phyloP scores from a whole-genome alignment of 1,284 basidiomycete species.

The Rhizopogon parksii region DNA sequence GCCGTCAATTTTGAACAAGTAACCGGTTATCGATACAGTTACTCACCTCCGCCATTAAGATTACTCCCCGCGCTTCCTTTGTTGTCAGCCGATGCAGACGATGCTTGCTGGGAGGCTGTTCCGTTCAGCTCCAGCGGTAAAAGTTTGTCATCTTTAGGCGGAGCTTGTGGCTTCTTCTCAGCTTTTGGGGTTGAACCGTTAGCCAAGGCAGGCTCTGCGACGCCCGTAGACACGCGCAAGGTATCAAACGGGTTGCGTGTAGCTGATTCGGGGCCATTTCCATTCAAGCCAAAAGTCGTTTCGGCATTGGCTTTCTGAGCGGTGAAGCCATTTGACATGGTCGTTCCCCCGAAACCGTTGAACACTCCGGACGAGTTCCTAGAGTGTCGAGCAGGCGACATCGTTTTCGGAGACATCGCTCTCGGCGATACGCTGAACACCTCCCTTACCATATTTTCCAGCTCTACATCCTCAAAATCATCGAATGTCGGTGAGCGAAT shows the following conservation, averaged over 20 bases:
- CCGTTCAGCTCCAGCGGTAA: not conserved
- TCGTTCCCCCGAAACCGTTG: not conserved
- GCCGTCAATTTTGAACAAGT: not conserved
- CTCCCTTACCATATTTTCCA: slow-evolving; percentile 26
- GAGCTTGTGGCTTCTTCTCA: not conserved
- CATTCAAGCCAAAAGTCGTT: not conserved
- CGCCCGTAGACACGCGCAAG: not conserved
- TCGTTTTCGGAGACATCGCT: not conserved
- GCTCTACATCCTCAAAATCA: slow-evolving; percentile 23
- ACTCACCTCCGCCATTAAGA: not conserved
- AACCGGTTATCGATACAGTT: no score
- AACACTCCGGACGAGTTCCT: not conserved
- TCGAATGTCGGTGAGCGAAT: slow-evolving; percentile 22
- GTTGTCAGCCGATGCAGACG: not conserved
- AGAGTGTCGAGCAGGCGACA: not conserved
- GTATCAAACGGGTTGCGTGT: not conserved
- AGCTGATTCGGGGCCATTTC: not conserved
- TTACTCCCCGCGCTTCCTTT: not conserved
- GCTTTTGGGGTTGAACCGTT: not conserved
- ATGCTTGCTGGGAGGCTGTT: not conserved
- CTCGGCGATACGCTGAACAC: slow-evolving; percentile 17
- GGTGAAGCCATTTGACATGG: not conserved
- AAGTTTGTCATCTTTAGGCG: not conserved
- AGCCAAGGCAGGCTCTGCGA: not conserved
- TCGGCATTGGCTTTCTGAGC: not conserved